Evolutionary conservation across 345 rosid genomes (phyloP).

Genomic region (Arabidopsis thaliana): TAIR10.1 NC_003070.9:12114501-12115000

Average conservation of each 20-base stretch:
- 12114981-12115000: constrained; percentile 57
- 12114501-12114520: constrained; percentile 61
- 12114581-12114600: not conserved
- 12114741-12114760: constrained; percentile 67
- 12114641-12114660: constrained; percentile 86
- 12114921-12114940: constrained; percentile 28
- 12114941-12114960: constrained; percentile 24
- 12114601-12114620: constrained; percentile 14
- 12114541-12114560: constrained; percentile 32
- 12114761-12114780: constrained; percentile 59
- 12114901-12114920: constrained; percentile 63
- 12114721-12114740: constrained; percentile 82
- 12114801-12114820: constrained; percentile 45
- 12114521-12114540: constrained; percentile 13
- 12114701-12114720: constrained; percentile 68
- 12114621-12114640: constrained; percentile 60
- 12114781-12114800: constrained; percentile 57
- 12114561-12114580: constrained; percentile 34
- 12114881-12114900: constrained; percentile 76
- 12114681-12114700: constrained; percentile 72
- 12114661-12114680: constrained; percentile 73
- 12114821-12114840: constrained; percentile 50
- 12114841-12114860: constrained; percentile 81
- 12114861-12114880: constrained; percentile 77
- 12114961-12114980: constrained; percentile 12